A percentile compares a stretch with the other conserved stretches of the same genome.
Evolutionary conservation across 371 early-diverging fungal species (phyloP).

Genomic region (Saksenaea vasiformis): DNA sequence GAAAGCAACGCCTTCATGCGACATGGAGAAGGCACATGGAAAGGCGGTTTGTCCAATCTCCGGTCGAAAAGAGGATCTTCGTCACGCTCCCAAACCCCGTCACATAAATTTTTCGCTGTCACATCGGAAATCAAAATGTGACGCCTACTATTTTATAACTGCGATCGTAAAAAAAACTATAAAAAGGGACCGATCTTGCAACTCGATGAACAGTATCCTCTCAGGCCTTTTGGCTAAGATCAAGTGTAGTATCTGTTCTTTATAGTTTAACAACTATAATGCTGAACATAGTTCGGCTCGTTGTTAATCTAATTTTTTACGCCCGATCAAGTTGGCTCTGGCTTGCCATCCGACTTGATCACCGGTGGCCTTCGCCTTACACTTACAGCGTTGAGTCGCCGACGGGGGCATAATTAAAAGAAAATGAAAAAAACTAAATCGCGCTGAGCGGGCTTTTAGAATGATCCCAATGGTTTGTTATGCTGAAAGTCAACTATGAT

Average conservation of each 20-base stretch:
- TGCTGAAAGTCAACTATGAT: no score
- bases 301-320: conserved; percentile 63
- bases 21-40: no score
- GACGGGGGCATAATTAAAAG: conserved; percentile 13
- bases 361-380: conserved; percentile 47
- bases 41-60: no score
- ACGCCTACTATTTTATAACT: not conserved
- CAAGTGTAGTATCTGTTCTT: conserved; percentile 87
- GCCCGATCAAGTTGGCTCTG: conserved; percentile 36
- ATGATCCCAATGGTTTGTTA: no score
- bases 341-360: conserved; percentile 38
- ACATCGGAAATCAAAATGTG: no score
- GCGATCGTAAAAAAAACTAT: conserved; percentile 15
- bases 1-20: no score
- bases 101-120: no score
- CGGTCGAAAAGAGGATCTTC: no score
- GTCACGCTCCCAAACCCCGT: no score
- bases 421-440: conserved; percentile 14
- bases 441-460: no score
- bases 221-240: conserved; percentile 75
- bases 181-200: conserved; percentile 16
- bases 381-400: conserved; percentile 43
- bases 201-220: conserved; percentile 42
- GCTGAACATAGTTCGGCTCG: conserved; percentile 44
- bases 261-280: conserved; percentile 76